Base-by-base conservation (phyloP, 306 rosid species). In the Vigna reflexopilosa region DNA sequence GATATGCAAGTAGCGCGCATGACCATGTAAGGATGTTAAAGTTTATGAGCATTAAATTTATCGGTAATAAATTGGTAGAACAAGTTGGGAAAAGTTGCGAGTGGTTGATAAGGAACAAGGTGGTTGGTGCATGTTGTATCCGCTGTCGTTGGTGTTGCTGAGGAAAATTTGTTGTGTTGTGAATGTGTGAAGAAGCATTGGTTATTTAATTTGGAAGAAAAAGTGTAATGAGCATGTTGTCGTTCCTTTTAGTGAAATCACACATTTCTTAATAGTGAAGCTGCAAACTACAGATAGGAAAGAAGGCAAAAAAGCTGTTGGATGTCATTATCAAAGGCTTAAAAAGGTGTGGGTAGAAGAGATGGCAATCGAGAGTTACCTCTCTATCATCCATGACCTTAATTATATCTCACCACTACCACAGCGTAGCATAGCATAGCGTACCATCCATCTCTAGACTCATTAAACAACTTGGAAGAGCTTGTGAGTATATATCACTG, bases 271-370 rank as follows among this genome's bases (percentile, higher is more conserved):
- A 86, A 63, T 76, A 69, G 75, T 85, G 86, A 80, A 85, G 76
- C 77, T 15, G 61, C 19, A 42, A 52, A 57, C 77, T 72, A 73
- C 64, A 56, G 19, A 67, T 16, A 77, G 76, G 51, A 77, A 76
- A 51, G 62, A 79, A 82, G 69, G 45, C 75, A 38, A 78, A 82
- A 87, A 91, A 78, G 86, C 85, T 82, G 89, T 83, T 89, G 70
- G 81, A 85, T 88, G 90, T 89, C 91, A 89, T 85, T 86, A 82
- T 89, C 91, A 85, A 70, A 65, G 87, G 64, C 83, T 85, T 88
- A 67, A 77, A 91, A 91, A 87, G 80, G 82, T 69, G 83, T 86
- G 87, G 86, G 83, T 70, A 81, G 75, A 82, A 79, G 91, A 66
- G 76, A 77, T 72, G 77, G 85, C 59, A 40, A 69, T 86, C 80